Percentiles rank a stretch among this genome's conserved stretches.
Evolutionary conservation across 345 rosid species (phyloP).

Genomic region (Populus euphratica): DNA sequence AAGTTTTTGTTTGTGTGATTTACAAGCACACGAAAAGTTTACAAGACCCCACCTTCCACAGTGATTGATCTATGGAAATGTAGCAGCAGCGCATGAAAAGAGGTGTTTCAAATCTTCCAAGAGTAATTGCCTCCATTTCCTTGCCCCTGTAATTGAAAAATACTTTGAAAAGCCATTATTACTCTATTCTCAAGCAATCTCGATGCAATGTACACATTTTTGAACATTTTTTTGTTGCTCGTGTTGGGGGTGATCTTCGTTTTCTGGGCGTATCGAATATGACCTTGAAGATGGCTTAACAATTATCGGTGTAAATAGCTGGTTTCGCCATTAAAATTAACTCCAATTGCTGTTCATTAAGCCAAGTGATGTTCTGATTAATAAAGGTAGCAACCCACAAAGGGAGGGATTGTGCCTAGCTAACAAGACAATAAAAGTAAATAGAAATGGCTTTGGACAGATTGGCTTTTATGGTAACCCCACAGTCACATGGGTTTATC

Average conservation of each 20-base stretch:
- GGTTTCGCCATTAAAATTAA: no score
- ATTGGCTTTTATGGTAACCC: constrained; percentile 17
- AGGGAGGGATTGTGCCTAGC: neutral
- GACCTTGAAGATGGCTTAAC: no score
- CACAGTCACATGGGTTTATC: constrained; percentile 30
- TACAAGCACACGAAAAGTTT: neutral
- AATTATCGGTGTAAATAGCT: no score
- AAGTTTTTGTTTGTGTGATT: constrained; percentile 17
- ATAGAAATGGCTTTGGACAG: neutral
- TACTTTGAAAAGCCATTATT: no score
- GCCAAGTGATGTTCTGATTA: neutral
- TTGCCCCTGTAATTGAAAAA: no score
- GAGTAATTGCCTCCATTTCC: neutral
- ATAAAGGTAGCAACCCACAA: neutral
- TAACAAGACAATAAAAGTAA: neutral
- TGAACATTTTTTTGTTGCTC: no score
- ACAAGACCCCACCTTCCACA: constrained; percentile 1
- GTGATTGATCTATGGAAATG: neutral
- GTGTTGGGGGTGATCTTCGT: no score
- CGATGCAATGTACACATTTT: no score
- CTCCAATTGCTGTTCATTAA: neutral
- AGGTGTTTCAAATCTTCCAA: neutral
- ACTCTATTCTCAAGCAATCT: no score
- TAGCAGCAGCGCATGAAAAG: neutral
- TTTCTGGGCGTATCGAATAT: no score